phyloP scores from a whole-genome alignment of 345 rosid species.

The Hibiscus mutabilis region DNA sequence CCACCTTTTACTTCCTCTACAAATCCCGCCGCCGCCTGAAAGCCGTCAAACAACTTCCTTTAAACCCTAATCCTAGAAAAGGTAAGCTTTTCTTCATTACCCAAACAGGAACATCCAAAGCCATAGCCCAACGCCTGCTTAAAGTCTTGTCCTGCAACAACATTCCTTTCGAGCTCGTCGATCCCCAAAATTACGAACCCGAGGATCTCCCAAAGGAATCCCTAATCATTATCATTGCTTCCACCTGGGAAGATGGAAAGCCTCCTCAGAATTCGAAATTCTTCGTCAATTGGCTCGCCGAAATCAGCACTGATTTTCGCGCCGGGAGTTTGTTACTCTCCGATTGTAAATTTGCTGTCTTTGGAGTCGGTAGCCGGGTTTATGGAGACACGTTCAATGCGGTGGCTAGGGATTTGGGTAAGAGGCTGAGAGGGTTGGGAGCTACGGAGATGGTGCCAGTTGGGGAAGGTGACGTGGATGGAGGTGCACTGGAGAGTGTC shows the following conservation, averaged over 20 bases:
- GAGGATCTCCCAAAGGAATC: constrained; percentile 76
- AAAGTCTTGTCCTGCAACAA: constrained; percentile 29
- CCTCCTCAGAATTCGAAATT: constrained; percentile 60
- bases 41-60: constrained; percentile 14
- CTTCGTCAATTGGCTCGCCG: constrained; percentile 65
- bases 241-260: constrained; percentile 86
- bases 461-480: constrained; percentile 75
- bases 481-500: constrained; percentile 48
- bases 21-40: constrained; percentile 77
- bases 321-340: constrained; percentile 73
- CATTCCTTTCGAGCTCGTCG: constrained; percentile 61
- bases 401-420: constrained; percentile 64
- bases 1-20: constrained; percentile 73
- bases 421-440: constrained; percentile 62
- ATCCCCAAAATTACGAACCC: constrained; percentile 74
- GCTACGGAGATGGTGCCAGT: constrained; percentile 54
- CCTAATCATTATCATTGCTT: constrained; percentile 58
- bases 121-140: constrained; percentile 60
- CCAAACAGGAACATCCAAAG: constrained; percentile 71
- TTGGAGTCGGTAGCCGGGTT: constrained; percentile 75
- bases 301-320: constrained; percentile 84
- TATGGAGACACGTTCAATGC: constrained; percentile 67
- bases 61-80: constrained; percentile 22
- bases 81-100: constrained; percentile 76
- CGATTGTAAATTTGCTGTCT: constrained; percentile 65